A percentile compares a stretch with the other conserved stretches of the same genome.
Conservation (phyloP, 306 rosid species). For the Corylus avellana region DNA sequence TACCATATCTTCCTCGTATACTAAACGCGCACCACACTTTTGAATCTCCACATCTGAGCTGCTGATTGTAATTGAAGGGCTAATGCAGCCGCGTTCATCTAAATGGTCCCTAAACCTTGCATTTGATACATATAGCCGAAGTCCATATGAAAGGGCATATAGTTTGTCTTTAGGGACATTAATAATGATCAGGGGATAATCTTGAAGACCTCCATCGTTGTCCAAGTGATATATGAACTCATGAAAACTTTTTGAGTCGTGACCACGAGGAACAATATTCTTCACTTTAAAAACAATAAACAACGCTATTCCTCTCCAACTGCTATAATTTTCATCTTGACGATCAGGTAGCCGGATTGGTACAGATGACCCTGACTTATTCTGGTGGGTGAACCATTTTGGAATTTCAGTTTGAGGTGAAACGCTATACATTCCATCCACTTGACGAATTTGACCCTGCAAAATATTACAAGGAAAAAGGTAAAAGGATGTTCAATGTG, state of each 20-base stretch:
- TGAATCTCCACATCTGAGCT: background rate
- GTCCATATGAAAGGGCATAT: background rate
- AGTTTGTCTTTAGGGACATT: background rate
- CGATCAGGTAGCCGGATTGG: background rate
- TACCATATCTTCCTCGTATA: background rate
- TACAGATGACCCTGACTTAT: background rate
- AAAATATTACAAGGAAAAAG: background rate
- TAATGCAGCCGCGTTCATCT: background rate
- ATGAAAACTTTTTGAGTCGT: too few species aligned
- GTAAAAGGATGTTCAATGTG: background rate
- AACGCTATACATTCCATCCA: background rate
- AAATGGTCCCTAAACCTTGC: background rate
- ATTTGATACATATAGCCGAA: background rate
- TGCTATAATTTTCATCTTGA: background rate
- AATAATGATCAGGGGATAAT: background rate
- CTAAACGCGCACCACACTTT: background rate
- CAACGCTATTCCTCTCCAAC: background rate
- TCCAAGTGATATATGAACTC: background rate
- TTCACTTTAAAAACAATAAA: background rate
- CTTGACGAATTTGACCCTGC: background rate
- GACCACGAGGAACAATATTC: too few species aligned
- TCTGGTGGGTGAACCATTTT: background rate
- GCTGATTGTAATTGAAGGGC: background rate
- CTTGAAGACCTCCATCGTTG: background rate
- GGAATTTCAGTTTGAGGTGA: background rate